Percentiles rank a stretch among this genome's conserved stretches.
These are phyloP conservation scores for Botrytis porri DNA, from an alignment of 2,329 filamentous ascomycete species.

Conservation along the genomic window DNA sequence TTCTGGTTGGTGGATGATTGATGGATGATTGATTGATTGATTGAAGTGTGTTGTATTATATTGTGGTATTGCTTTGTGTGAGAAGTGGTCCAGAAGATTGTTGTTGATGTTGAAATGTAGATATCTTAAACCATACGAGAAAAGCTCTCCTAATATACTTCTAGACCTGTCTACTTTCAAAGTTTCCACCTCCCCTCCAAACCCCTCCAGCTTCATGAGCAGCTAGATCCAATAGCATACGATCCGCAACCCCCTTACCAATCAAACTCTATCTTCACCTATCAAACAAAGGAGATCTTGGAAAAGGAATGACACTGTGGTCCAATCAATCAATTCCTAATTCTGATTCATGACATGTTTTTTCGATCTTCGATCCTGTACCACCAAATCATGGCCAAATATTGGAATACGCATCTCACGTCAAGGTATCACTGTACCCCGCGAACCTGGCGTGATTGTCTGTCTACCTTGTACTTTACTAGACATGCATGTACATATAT, in stretches of 20 bases:
- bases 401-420: neutral
- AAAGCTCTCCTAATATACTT: constrained; percentile 5
- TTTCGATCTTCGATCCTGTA: neutral
- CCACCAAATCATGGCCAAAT: neutral
- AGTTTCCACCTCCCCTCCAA: neutral
- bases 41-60: neutral
- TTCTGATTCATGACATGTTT: neutral
- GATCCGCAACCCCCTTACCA: neutral
- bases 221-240: neutral
- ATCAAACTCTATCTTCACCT: neutral
- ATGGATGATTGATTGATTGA: neutral
- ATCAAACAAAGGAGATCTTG: neutral
- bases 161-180: neutral
- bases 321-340: neutral
- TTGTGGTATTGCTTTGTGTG: neutral
- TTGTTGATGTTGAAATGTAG: neutral
- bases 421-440: constrained; percentile 3
- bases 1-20: neutral
- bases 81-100: neutral
- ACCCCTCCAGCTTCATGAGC: neutral
- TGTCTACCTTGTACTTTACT: neutral
- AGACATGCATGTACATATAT: neutral
- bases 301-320: neutral
- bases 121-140: neutral
- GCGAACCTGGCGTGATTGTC: neutral